Conservation (phyloP, 176 grass and related monocot species). For the Triticum turgidum region DNA sequence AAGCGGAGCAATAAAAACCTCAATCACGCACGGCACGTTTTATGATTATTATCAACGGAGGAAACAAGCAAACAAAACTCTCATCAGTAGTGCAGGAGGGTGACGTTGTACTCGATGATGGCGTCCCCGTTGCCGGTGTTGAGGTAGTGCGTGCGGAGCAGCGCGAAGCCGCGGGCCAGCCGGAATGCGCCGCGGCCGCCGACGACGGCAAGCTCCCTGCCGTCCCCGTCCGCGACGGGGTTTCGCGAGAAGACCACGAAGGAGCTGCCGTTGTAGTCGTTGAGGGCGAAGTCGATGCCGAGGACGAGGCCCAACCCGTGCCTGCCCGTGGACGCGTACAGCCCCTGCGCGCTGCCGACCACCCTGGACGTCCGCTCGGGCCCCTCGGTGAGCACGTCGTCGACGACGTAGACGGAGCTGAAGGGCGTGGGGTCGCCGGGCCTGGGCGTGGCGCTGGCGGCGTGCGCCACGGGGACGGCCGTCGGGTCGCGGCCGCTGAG, state of each 20-base stretch:
- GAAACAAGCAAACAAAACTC: no score
- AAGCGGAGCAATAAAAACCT: not conserved
- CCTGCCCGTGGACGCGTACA: not conserved
- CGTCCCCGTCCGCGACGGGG: not conserved
- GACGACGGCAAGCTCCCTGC: constrained; percentile 2
- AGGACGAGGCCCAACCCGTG: constrained; percentile 13
- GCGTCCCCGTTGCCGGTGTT: constrained; percentile 6
- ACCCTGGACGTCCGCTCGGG: constrained; percentile 26
- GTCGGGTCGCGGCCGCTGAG: constrained; percentile 34
- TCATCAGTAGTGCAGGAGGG: constrained; percentile 33
- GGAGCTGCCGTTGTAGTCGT: constrained; percentile 45
- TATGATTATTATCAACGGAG: not conserved
- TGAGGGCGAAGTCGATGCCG: constrained; percentile 49
- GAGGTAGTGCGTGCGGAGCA: not conserved
- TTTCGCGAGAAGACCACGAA: constrained; percentile 60
- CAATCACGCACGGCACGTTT: not conserved
- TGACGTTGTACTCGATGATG: constrained; percentile 58
- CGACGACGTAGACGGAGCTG: constrained; percentile 24
- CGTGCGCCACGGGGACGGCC: constrained; percentile 21
- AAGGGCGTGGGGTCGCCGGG: constrained; percentile 23
- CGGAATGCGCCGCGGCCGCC: constrained; percentile 13
- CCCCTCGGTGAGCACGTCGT: constrained; percentile 48
- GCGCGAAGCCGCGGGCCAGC: not conserved
- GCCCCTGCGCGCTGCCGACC: constrained; percentile 49
- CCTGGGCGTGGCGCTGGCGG: not conserved